Base-by-base conservation (phyloP, 1,139 yeast species). In the Wickerhamomyces sp. region DNA sequence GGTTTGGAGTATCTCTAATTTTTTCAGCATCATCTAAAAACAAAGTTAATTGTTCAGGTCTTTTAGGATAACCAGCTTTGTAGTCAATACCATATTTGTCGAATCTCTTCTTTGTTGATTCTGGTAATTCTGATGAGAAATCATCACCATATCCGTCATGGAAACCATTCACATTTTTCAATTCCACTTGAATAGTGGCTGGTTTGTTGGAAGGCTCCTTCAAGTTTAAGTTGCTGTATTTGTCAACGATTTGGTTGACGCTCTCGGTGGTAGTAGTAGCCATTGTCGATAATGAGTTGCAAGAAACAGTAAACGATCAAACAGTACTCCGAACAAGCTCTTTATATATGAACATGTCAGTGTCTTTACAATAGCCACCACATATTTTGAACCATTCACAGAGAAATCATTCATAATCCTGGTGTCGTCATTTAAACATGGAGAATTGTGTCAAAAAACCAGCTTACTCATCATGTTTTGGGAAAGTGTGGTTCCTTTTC, bases 1-100 rank as follows among this genome's bases (percentile, higher is more conserved):
- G 42, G 35, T 54, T 60, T 29, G 62, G 72, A 39, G 63, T 55
- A 42, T 63, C 61, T 56, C 79, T 68, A 29, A 74, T 61, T 5
- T 59, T 65, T 40, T 45, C 57, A 4, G 78, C 81, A 47, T 76
- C 80, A 47, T 76, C 81, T 18, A 74, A 58, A 48, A 62, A 76
- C 25, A 67, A 64, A 13, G 81, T 81, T 37, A 72, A 62, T 26
- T 47, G 30, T 22, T 55, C 51, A 14, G 73, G 70, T 40, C 68
- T 55, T 37, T 58, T 64, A 5, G 77, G 76, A 49, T 72, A 72
- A 3, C 76, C 76, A 31, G 60, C 45, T 5, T 67, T 57, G 21
- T 68, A 47, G 42, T 71, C 75, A 41, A 71, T 49, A 10, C 67
- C 67, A 35, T 63, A 61, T 26, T 60, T 63, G 20, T 55, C 60